These are phyloP conservation scores for Aspergillus campestris DNA, from an alignment of 495 filamentous ascomycete species.

Conservation along the genomic window DNA sequence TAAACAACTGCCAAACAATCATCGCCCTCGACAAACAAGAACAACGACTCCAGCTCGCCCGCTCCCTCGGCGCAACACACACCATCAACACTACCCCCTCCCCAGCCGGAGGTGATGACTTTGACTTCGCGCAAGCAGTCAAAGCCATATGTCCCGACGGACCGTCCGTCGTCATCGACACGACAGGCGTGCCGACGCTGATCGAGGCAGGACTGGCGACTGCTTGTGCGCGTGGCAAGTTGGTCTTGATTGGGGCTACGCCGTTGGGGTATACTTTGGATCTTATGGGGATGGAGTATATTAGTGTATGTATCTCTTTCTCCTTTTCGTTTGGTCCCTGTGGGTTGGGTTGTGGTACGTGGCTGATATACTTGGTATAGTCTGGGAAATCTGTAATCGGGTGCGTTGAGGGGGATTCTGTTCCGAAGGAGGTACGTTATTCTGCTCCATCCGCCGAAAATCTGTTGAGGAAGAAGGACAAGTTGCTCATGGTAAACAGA, in stretches of 20 bases:
- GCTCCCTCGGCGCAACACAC: slow-evolving; percentile 31
- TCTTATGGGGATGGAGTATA: slow-evolving; percentile 2
- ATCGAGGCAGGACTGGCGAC: slow-evolving; percentile 23
- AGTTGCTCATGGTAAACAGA: slow-evolving; percentile 5
- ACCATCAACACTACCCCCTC: slow-evolving; percentile 17
- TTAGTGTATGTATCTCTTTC: slow-evolving; percentile 8
- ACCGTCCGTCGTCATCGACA: slow-evolving; percentile 24
- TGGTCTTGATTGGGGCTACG: slow-evolving; percentile 28
- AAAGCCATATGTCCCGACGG: slow-evolving; percentile 14
- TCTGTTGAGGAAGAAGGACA: not conserved
- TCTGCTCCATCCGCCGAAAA: not conserved
- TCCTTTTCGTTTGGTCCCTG: not conserved
- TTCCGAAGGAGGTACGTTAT: slow-evolving; percentile 7
- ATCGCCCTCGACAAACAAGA: slow-evolving; percentile 29
- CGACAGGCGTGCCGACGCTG: slow-evolving; percentile 24
- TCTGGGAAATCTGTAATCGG: slow-evolving; percentile 12
- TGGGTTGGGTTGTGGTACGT: too few species aligned
- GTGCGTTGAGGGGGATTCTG: slow-evolving; percentile 14
- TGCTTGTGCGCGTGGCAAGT: slow-evolving; percentile 19
- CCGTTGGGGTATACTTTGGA: slow-evolving; percentile 20
- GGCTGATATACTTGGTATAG: slow-evolving; percentile 1
- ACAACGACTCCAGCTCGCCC: slow-evolving; percentile 24
- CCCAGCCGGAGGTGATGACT: not conserved
- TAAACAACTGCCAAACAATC: slow-evolving; percentile 11
- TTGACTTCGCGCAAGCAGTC: slow-evolving; percentile 15